Conservation (phyloP, 306 rosid genomes). For the Senna tora region DNA sequence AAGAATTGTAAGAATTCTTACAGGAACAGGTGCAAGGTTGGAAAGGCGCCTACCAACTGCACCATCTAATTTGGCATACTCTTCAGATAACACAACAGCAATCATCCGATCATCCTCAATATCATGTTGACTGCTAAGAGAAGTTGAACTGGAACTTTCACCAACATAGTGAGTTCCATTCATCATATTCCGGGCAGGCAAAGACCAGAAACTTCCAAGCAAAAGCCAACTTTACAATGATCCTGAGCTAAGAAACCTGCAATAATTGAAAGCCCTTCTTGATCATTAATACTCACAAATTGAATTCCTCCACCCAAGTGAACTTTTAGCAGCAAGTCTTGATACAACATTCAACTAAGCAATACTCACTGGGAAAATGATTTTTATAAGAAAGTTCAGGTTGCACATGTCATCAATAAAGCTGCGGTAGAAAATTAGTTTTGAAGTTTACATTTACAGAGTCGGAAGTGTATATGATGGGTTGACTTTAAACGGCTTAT, state of each 20-base stretch:
- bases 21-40: conserved; percentile 77
- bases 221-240: conserved; percentile 6
- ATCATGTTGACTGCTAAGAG: conserved; percentile 66
- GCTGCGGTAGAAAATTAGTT: conserved; percentile 17
- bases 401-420: background rate
- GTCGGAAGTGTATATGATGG: background rate
- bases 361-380: background rate
- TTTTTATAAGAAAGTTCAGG: background rate
- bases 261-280: background rate
- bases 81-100: conserved; percentile 76
- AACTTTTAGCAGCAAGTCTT: background rate
- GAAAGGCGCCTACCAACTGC: conserved; percentile 72
- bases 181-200: conserved; percentile 41
- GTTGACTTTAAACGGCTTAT: background rate
- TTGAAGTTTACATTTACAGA: no score
- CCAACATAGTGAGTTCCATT: conserved; percentile 53
- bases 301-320: background rate
- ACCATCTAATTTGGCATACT: conserved; percentile 81
- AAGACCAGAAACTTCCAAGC: conserved; percentile 22
- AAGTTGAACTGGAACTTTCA: conserved; percentile 71
- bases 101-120: conserved; percentile 83
- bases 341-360: conserved; percentile 6
- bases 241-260: conserved; percentile 32
- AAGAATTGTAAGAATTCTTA: conserved; percentile 36
- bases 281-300: background rate